These are phyloP conservation scores for Bjerkandera adusta DNA, from an alignment of 1,284 basidiomycete genomes.

Conservation along the genomic window DNA sequence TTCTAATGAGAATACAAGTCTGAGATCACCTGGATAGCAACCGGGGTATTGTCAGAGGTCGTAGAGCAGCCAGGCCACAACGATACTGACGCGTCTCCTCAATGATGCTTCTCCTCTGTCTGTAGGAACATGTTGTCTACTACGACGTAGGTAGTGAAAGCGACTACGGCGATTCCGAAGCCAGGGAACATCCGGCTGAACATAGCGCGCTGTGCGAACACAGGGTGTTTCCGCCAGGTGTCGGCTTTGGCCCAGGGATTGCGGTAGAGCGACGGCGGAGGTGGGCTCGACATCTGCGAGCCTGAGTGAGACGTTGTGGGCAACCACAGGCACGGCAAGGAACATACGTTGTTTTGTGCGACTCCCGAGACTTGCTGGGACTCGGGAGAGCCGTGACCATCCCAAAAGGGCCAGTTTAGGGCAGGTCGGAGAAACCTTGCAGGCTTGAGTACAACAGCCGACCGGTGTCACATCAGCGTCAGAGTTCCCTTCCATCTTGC, in stretches of 20 bases:
- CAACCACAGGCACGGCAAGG: slow-evolving; percentile 8
- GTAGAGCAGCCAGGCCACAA: slow-evolving; percentile 4
- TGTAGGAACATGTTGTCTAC: slow-evolving; percentile 65
- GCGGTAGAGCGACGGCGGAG: slow-evolving; percentile 66
- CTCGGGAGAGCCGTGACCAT: slow-evolving; percentile 23
- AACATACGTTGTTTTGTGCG: too few relatives aligned
- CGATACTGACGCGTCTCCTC: too few relatives aligned
- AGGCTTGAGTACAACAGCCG: slow-evolving; percentile 35
- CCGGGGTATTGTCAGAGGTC: too few relatives aligned
- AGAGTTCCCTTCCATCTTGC: slow-evolving; percentile 26
- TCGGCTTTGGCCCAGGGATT: slow-evolving; percentile 95
- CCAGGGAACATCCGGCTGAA: slow-evolving; percentile 89
- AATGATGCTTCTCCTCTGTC: slow-evolving; percentile 27
- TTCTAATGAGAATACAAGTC: too few relatives aligned
- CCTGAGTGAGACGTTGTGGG: background rate
- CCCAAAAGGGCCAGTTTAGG: slow-evolving; percentile 50
- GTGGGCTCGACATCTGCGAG: slow-evolving; percentile 45
- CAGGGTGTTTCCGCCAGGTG: slow-evolving; percentile 87
- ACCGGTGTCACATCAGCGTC: slow-evolving; percentile 28
- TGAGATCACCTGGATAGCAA: too few relatives aligned
- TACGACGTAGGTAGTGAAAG: slow-evolving; percentile 88
- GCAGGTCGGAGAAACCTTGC: slow-evolving; percentile 55
- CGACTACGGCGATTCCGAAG: slow-evolving; percentile 87
- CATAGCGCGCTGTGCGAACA: slow-evolving; percentile 85
- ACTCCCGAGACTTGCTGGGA: too few relatives aligned